These are phyloP conservation scores for Lignosus rhinocerotis DNA, from an alignment of 1,284 basidiomycete species.

Conservation along the genomic window DNA sequence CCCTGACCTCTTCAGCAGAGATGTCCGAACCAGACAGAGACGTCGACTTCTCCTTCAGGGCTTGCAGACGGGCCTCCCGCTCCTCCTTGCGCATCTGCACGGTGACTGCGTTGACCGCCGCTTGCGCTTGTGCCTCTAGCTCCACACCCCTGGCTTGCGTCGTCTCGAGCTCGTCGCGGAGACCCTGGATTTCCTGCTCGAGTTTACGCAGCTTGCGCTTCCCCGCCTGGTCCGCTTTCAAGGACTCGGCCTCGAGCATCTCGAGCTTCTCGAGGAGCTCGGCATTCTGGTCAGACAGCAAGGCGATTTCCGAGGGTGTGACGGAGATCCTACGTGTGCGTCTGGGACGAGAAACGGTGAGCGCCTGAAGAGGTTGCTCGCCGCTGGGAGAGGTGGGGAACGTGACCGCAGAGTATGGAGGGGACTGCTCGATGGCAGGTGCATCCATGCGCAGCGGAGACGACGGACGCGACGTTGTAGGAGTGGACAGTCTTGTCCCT, in stretches of 20 bases:
- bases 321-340: conserved; percentile 61
- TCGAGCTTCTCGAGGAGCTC: conserved; percentile 76
- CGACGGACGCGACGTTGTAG: conserved; percentile 25
- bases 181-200: conserved; percentile 72
- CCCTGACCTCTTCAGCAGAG: conserved; percentile 30
- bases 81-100: conserved; percentile 48
- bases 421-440: conserved; percentile 25
- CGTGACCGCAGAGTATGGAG: conserved; percentile 32
- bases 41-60: conserved; percentile 42
- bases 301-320: conserved; percentile 66
- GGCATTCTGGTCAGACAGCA: conserved; percentile 78
- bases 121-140: conserved; percentile 62
- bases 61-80: conserved; percentile 54
- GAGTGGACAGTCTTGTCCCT: conserved; percentile 28
- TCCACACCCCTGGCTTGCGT: conserved; percentile 68
- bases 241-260: conserved; percentile 70
- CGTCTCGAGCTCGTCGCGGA: conserved; percentile 73
- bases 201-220: conserved; percentile 67
- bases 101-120: conserved; percentile 38
- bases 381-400: conserved; percentile 39
- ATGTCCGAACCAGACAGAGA: conserved; percentile 26
- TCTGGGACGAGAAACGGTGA: conserved; percentile 32
- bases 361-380: conserved; percentile 26
- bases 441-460: conserved; percentile 21
- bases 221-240: conserved; percentile 64